Evolutionary conservation across 2,329 filamentous ascomycete species (phyloP).

Genomic region (Pseudogymnoascus sp.): DNA sequence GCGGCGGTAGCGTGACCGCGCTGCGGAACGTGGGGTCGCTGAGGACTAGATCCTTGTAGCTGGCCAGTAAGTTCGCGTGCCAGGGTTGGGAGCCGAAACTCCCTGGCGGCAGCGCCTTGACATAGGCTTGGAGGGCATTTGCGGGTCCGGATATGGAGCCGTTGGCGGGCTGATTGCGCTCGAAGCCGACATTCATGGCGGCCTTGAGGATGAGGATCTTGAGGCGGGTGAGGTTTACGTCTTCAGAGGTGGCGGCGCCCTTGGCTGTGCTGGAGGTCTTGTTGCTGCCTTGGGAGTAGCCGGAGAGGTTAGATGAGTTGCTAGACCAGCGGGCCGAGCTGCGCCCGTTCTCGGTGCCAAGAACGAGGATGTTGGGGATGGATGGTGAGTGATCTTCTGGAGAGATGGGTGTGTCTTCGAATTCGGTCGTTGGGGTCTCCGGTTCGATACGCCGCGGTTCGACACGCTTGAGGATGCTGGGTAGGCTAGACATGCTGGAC

Average conservation of each 20-base stretch:
- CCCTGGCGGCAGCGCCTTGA: constrained; percentile 65
- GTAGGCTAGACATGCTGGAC: constrained; percentile 39
- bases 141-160: constrained; percentile 19
- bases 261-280: constrained; percentile 65
- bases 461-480: constrained; percentile 41
- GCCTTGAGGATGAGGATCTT: constrained; percentile 77
- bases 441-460: constrained; percentile 43
- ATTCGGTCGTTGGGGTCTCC: constrained; percentile 90
- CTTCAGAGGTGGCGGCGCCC: constrained; percentile 61
- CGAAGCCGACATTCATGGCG: constrained; percentile 76
- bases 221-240: constrained; percentile 67
- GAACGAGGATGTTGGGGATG: constrained; percentile 79
- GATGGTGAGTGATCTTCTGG: constrained; percentile 67
- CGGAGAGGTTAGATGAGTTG: constrained; percentile 68
- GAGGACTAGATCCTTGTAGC: constrained; percentile 73
- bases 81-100: constrained; percentile 68
- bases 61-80: constrained; percentile 64
- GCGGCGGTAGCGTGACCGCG: constrained; percentile 44
- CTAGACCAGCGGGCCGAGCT: constrained; percentile 71
- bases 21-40: constrained; percentile 60
- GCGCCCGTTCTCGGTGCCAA: constrained; percentile 60
- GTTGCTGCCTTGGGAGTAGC: constrained; percentile 64
- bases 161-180: constrained; percentile 43
- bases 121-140: constrained; percentile 61
- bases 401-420: constrained; percentile 81